Evolutionary conservation across 768 basidiomycete genomes (phyloP), one percentile per base, ranked within the genome.

Genomic region (Podaxis sp.): DNA sequence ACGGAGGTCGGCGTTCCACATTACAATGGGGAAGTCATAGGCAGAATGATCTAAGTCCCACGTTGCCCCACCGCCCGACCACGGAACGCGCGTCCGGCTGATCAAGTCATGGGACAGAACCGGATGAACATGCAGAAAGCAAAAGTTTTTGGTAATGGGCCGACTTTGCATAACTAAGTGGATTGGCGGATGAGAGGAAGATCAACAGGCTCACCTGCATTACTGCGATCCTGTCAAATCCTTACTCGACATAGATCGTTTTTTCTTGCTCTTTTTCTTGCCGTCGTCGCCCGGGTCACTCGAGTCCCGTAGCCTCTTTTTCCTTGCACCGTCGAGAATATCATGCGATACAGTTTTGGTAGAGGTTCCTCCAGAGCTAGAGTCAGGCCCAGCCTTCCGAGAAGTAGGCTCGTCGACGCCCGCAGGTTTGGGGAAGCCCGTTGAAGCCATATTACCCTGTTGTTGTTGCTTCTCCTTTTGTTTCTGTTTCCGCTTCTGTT

Each of bases 381-480:
- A 37, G 46, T 44, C 14, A 44, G 61, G 47, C 13, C 38, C 55
- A 2, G 60, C 32, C 42, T 63, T 62, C 48, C 63, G 50, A 50
- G 60, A 35, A 52, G 52, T 70, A 36, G 79, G 81, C 46, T 76
- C 82, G 61, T 86, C 84, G 16, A 87, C 77, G 32, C 84, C 85
- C 48, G 77, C 73, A 36, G 86, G 86, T 65, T 84, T 86, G 61
- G 85, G 63, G 69, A 86, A 86, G 7, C 67, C 64, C 37, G n/a
- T 57, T 5, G 57, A 57, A 57, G 27, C 70, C 50, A 48, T 10
- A 23, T 62, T 59, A 21, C 61, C 42, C 14, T 18, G 62, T 55
- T 16, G 64, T 37, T 13, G 66, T 5, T 16, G 50, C 27, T 44
- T 57, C 50, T 51, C 18, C 5, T 28, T 46, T 10, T 21, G 46